These are phyloP conservation scores for Solanum ahanhuiri DNA, from an alignment of 257 asterid species.

Conservation along the genomic window DNA sequence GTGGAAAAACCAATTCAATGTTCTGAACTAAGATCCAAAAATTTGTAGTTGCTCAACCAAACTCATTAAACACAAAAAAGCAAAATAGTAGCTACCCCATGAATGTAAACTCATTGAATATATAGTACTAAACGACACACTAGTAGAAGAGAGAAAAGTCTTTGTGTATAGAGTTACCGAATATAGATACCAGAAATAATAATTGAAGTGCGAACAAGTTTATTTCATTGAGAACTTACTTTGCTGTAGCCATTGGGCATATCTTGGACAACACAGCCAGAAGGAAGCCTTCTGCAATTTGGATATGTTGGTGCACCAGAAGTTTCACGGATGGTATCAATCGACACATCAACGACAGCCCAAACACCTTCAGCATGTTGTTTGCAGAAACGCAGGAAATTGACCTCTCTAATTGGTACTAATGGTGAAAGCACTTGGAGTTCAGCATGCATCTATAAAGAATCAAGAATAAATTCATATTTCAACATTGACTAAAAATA, in stretches of 20 bases:
- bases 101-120: not conserved
- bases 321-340: constrained; percentile 47
- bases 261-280: constrained; percentile 91
- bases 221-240: constrained; percentile 25
- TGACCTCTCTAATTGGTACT: constrained; percentile 84
- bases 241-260: constrained; percentile 94
- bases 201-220: too few species aligned
- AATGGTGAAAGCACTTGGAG: constrained; percentile 86
- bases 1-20: constrained; percentile 2
- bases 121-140: not conserved
- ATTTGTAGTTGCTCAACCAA: constrained; percentile 32
- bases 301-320: constrained; percentile 32
- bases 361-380: constrained; percentile 92
- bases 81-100: constrained; percentile 7
- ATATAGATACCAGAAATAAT: not conserved
- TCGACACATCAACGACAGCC: constrained; percentile 88
- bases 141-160: not conserved
- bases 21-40: constrained; percentile 21
- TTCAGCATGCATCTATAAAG: constrained; percentile 73
- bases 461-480: not conserved
- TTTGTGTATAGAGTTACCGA: too few species aligned
- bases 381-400: constrained; percentile 90
- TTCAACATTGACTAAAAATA: not conserved
- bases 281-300: constrained; percentile 71
- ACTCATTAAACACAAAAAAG: constrained; percentile 32